These are phyloP conservation scores for Nemania bipapillata DNA, from an alignment of 2,329 filamentous ascomycete species.

Conservation along the genomic window DNA sequence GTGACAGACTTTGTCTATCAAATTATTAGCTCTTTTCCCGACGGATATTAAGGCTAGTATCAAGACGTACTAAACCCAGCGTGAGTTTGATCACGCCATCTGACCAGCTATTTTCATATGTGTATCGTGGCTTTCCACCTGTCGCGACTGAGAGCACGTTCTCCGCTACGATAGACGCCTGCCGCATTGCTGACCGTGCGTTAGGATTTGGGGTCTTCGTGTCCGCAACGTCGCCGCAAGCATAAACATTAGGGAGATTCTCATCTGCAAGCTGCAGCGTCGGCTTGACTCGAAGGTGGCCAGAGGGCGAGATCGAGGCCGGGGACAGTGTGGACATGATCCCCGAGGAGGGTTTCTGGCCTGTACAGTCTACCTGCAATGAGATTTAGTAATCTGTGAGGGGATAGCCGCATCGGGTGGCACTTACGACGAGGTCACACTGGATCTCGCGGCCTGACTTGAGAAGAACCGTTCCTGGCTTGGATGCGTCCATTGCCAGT, in stretches of 20 bases:
- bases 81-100: conserved; percentile 22
- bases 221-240: conserved; percentile 19
- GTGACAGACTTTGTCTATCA: conserved; percentile 9
- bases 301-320: conserved; percentile 8
- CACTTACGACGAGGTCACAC: conserved; percentile 23
- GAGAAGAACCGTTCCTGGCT: conserved; percentile 3
- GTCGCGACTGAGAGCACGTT: conserved; percentile 4
- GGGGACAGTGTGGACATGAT: conserved; percentile 11
- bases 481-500: background rate
- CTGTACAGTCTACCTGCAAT: conserved; percentile 15
- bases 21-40: background rate
- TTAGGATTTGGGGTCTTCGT: conserved; percentile 22
- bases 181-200: conserved; percentile 18
- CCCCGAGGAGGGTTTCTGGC: conserved; percentile 4
- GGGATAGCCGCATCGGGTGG: background rate
- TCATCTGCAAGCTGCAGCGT: conserved; percentile 12
- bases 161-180: conserved; percentile 22
- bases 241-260: conserved; percentile 17
- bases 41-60: background rate
- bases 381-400: background rate
- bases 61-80: background rate
- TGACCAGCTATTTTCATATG: conserved; percentile 13
- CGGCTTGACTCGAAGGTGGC: conserved; percentile 16
- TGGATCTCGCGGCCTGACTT: conserved; percentile 17
- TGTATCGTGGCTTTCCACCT: background rate